Evolutionary conservation across 202 grass and related monocot genomes (phyloP).

Genomic region (Zizania palustris): DNA sequence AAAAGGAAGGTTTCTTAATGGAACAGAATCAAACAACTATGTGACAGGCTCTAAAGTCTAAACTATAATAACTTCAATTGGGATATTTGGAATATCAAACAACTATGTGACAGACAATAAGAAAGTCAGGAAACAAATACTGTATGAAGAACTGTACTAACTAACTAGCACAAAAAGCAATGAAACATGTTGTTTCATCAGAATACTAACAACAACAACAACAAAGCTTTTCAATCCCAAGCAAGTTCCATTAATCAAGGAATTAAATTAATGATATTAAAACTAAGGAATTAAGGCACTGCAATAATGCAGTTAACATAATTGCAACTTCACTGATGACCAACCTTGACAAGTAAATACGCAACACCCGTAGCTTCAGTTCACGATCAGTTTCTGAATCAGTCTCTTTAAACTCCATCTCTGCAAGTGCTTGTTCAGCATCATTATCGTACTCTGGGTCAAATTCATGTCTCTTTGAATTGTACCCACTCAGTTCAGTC

Average conservation of each 20-base stretch:
- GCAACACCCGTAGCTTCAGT: slow-evolving; percentile 80
- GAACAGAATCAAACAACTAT: background rate
- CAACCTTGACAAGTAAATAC: slow-evolving; percentile 92
- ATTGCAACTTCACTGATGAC: background rate
- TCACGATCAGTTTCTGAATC: slow-evolving; percentile 83
- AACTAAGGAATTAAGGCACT: background rate
- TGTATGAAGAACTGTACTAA: background rate
- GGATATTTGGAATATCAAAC: slow-evolving; percentile 16
- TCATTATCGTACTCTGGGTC: slow-evolving; percentile 98
- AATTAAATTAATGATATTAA: background rate
- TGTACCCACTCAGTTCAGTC: slow-evolving; percentile 89
- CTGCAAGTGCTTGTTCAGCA: slow-evolving; percentile 90
- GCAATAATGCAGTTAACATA: slow-evolving; percentile 3
- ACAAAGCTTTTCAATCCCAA: background rate
- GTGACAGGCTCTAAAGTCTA: slow-evolving; percentile 26
- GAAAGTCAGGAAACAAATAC: slow-evolving; percentile 9
- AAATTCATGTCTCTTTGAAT: slow-evolving; percentile 93
- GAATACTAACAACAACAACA: background rate
- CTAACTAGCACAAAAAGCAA: slow-evolving; percentile 24
- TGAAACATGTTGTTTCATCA: slow-evolving; percentile 3
- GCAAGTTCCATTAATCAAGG: too few relatives aligned
- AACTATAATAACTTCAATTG: slow-evolving; percentile 13
- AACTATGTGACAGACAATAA: background rate
- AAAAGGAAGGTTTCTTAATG: background rate
- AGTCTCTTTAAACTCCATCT: slow-evolving; percentile 98